Percentiles rank a stretch among this genome's conserved stretches.
Conservation (phyloP, 106 monocot species). For the Dactylorhiza incarnata region DNA sequence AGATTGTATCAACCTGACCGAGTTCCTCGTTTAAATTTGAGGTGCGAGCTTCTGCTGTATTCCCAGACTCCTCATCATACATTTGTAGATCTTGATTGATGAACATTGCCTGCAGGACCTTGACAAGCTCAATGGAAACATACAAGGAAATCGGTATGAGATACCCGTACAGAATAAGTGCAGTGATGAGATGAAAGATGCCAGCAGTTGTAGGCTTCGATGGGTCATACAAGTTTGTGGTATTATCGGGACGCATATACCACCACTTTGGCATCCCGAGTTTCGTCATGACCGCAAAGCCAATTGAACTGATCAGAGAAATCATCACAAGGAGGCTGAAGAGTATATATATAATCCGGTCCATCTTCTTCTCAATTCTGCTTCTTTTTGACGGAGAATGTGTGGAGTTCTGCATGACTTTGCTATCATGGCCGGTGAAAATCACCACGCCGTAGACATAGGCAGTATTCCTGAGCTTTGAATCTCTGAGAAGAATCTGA, state of each 20-base stretch:
- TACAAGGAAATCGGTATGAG: conserved; percentile 43
- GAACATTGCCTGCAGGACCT: conserved; percentile 15
- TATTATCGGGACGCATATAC: conserved; percentile 26
- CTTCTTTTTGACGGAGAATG: conserved; percentile 43
- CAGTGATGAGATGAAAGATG: conserved; percentile 42
- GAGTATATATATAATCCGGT: conserved; percentile 21
- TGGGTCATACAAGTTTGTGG: conserved; percentile 30
- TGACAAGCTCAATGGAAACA: conserved; percentile 14
- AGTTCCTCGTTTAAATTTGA: conserved; percentile 53
- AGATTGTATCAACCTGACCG: conserved; percentile 45
- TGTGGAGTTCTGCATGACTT: conserved; percentile 50
- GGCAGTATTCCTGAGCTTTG: conserved; percentile 42
- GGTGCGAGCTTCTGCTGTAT: conserved; percentile 34
- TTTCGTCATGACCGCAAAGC: conserved; percentile 39
- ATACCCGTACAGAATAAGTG: conserved; percentile 47
- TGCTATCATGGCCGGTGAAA: conserved; percentile 40
- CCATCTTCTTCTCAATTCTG: conserved; percentile 46
- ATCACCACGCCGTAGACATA: conserved; percentile 42
- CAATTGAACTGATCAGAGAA: conserved; percentile 44
- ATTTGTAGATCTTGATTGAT: conserved; percentile 11
- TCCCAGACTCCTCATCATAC: conserved; percentile 38
- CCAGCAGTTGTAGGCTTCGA: conserved; percentile 24
- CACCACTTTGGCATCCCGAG: conserved; percentile 40
- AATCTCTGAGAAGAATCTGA: conserved; percentile 44
- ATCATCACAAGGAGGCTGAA: conserved; percentile 26